phyloP scores from a whole-genome alignment of 2,329 filamentous ascomycete genomes.

The Blastomyces silverae region DNA sequence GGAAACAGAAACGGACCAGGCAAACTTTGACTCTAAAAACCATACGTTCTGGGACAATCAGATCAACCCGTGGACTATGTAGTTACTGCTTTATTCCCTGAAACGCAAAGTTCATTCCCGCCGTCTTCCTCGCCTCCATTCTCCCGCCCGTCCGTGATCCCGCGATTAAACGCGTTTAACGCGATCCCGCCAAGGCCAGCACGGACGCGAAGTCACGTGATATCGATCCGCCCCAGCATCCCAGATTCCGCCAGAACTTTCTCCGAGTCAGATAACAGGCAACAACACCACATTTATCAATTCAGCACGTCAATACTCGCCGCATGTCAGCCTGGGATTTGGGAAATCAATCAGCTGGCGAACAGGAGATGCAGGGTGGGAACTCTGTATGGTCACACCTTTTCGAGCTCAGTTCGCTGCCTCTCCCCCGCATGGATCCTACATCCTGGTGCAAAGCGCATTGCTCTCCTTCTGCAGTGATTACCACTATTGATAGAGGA shows the following conservation, averaged over 20 bases:
- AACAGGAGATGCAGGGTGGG: not conserved
- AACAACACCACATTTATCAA: not conserved
- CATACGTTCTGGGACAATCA: not conserved
- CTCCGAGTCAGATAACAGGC: not conserved
- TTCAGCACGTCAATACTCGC: not conserved
- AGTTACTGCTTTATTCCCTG: not conserved
- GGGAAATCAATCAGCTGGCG: not conserved
- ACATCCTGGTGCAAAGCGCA: not conserved
- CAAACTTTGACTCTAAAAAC: not conserved
- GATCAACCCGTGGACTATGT: no score
- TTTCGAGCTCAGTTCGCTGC: not conserved
- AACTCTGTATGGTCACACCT: not conserved
- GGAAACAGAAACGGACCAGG: not conserved
- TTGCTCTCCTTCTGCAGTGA: not conserved
- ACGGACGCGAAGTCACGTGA: constrained; percentile 9
- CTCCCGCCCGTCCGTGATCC: not conserved
- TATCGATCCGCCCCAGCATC: not conserved
- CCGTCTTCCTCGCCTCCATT: not conserved
- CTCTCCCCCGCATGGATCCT: not conserved
- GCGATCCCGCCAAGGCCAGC: constrained; percentile 8
- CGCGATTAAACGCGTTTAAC: constrained; percentile 14
- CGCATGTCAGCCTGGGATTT: not conserved
- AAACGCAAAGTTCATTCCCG: not conserved
- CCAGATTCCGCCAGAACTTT: not conserved
- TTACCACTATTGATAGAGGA: not conserved